phyloP scores from a whole-genome alignment of 208 protist genomes.

The Acanthamoeba sp. region DNA sequence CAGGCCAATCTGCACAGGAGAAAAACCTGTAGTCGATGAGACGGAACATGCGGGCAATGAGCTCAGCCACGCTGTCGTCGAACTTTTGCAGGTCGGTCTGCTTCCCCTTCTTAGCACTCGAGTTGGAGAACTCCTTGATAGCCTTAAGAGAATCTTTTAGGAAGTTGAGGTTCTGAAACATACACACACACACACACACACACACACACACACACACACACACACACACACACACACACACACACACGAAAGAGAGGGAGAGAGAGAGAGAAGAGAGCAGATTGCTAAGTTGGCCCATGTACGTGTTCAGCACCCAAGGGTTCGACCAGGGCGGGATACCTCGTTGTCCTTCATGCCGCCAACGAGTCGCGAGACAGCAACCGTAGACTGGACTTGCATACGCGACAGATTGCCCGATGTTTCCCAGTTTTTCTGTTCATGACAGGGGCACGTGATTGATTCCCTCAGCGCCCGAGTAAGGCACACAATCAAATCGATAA shows the following conservation, averaged over 20 bases:
- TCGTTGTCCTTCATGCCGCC: constrained; percentile 21
- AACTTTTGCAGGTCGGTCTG: not conserved
- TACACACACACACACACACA: not conserved
- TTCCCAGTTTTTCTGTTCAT: constrained; percentile 29
- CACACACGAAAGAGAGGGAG: no score
- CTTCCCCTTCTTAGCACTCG: not conserved
- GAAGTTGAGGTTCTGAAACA: not conserved
- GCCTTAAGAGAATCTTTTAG: not conserved
- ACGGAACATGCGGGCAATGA: constrained; percentile 39
- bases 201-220: not conserved
- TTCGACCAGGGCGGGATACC: not conserved
- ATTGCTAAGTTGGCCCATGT: not conserved
- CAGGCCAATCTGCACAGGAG: no score
- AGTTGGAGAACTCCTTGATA: not conserved
- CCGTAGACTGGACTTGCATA: constrained; percentile 19
- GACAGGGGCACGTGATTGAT: no score
- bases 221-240: not conserved
- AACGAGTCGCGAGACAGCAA: constrained; percentile 31
- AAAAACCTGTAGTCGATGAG: constrained; percentile 44
- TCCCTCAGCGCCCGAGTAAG: no score
- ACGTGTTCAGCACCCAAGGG: not conserved
- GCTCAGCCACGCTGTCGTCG: not conserved
- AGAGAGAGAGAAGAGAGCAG: not conserved
- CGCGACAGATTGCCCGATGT: not conserved
- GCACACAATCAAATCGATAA: not conserved